Evolutionary conservation across 768 basidiomycete genomes (phyloP).

Genomic region (Lactarius trivialis): DNA sequence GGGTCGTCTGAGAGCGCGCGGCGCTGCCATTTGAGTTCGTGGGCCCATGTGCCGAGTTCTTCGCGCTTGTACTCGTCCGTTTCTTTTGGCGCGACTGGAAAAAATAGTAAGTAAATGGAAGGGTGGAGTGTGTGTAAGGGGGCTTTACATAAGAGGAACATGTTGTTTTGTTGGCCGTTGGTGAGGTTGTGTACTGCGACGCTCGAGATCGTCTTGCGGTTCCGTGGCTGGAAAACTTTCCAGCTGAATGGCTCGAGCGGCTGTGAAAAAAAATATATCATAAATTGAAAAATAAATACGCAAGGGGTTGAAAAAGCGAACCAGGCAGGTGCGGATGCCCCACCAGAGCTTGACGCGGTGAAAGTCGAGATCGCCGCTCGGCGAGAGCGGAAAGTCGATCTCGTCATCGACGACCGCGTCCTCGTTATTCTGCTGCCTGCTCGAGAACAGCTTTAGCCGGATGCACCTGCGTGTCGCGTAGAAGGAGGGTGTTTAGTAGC

Average conservation of each 20-base stretch:
- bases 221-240: conserved; percentile 7
- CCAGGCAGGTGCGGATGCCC: conserved; percentile 12
- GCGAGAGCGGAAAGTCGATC: conserved; percentile 18
- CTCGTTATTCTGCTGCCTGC: background rate
- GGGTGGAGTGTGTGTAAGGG: background rate
- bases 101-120: background rate
- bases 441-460: conserved; percentile 16
- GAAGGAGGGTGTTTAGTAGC: background rate
- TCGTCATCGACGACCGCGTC: conserved; percentile 14
- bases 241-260: conserved; percentile 18
- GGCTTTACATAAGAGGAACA: conserved; percentile 1
- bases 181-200: conserved; percentile 17
- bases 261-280: background rate
- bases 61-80: conserved; percentile 11
- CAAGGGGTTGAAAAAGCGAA: conserved; percentile 1
- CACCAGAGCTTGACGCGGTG: conserved; percentile 18
- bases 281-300: too few relatives aligned
- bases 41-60: conserved; percentile 15
- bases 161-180: conserved; percentile 6
- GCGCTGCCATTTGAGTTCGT: conserved; percentile 13
- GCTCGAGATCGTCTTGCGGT: conserved; percentile 10
- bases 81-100: background rate
- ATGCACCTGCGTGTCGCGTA: conserved; percentile 12
- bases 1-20: conserved; percentile 13
- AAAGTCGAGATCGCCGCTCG: conserved; percentile 18